Evolutionary conservation across 225 moss, liverwort and hornwort species (phyloP), one percentile per base, ranked within the genome.

Genomic region (Marchantia paleacea): DNA sequence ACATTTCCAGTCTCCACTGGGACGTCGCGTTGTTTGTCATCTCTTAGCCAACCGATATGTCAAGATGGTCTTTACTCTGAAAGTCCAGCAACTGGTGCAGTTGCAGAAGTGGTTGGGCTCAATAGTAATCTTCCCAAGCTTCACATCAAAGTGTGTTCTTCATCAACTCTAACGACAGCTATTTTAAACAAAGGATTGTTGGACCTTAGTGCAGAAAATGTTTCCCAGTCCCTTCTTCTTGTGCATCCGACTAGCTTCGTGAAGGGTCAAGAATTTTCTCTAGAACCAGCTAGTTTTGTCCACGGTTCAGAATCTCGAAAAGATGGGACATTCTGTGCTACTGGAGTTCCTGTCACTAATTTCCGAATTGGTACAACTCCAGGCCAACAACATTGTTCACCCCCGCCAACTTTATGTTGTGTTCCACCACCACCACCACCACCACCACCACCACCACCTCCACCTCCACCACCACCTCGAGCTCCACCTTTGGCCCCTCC

Each of bases 131-230:
- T 69, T 54, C 55, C 81, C 50, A 78, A 50, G 29, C 30, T 75
- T 51, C 79, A 81, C 75, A 79, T 69, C 8, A 75, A 53, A 20
- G 62, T 86, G 26, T 78, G 75, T 52, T 64, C 78, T 61, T 75
- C 86, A 51, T 26, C 81, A 4, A 70, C 20, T 58, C 81, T 80
- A 49, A 78, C 81, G 64, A 78, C 54, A 22, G 78, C 80, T 24
- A 81, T 49, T 25, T 60, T 77, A 67, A 52, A 3, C 10, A 82
- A 74, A 10, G 78, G 28, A 39, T 72, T 64, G 10, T 24, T 79
- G 69, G 83, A 78, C 61, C 74, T 58, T 79, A 70, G 78, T 76
- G 71, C 69, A 75, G 50, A 81, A 75, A 78, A 22, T 74, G 60
- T 64, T 13, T 57, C 74, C 7, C 63, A 73, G 50, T 83, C 83